These are phyloP conservation scores for Solanum verrucosum DNA, from an alignment of 257 asterid species.

Conservation along the genomic window DNA sequence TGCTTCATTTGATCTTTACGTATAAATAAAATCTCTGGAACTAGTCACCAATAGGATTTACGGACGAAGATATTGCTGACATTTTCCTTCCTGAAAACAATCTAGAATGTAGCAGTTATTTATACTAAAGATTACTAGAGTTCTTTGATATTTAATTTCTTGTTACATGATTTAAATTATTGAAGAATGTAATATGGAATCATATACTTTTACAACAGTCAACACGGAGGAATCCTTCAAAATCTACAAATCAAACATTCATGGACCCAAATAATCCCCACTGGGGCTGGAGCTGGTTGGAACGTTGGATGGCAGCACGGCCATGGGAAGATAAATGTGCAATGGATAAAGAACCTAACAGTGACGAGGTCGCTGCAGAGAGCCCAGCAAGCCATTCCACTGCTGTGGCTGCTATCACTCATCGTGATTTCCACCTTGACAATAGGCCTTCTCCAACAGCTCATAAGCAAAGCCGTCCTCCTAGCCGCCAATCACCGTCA, in stretches of 20 bases:
- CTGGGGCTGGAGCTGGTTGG: conserved; percentile 95
- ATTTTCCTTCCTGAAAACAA: background rate
- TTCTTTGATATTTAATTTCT: background rate
- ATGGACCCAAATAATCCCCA: conserved; percentile 63
- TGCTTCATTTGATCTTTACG: background rate
- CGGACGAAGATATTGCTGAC: background rate
- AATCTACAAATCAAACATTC: conserved; percentile 43
- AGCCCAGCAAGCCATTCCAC: conserved; percentile 14
- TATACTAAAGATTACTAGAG: background rate
- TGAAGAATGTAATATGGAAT: background rate
- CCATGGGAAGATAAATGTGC: conserved; percentile 51
- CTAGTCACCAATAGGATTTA: background rate
- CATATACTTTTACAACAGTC: background rate
- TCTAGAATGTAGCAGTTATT: background rate
- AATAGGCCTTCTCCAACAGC: conserved; percentile 29
- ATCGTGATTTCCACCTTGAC: conserved; percentile 3
- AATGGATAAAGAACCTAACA: conserved; percentile 33
- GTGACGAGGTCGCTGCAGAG: conserved; percentile 23
- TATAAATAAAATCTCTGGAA: background rate
- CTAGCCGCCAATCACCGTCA: conserved; percentile 55
- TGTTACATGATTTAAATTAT: background rate
- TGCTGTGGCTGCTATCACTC: conserved; percentile 10
- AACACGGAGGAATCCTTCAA: conserved; percentile 48
- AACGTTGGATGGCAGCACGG: conserved; percentile 77
- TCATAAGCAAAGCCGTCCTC: conserved; percentile 27